A percentile compares a stretch with the other conserved stretches of the same genome.
Evolutionary conservation across 2,329 filamentous ascomycete species (phyloP).

Genomic region (Ceratocystis harringtonii): DNA sequence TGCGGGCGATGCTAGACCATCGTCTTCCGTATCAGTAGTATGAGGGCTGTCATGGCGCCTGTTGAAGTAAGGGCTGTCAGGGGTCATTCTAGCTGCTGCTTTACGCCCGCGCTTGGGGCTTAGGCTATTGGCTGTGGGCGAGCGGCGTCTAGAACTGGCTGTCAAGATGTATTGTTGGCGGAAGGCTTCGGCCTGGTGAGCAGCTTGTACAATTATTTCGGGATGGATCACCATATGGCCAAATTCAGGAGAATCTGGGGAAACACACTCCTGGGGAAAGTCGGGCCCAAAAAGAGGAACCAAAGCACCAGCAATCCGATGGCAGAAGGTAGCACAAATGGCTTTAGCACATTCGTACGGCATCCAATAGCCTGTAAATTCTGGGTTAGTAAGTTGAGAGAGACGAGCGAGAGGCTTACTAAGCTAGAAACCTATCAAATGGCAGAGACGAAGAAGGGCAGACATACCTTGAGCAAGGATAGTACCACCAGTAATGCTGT

Average conservation of each 20-base stretch:
- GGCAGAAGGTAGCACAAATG: constrained; percentile 80
- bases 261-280: constrained; percentile 60
- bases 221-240: constrained; percentile 51
- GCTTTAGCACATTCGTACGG: constrained; percentile 75
- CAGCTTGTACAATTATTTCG: constrained; percentile 38
- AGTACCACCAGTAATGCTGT: constrained; percentile 88
- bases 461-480: constrained; percentile 71
- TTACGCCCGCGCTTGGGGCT: constrained; percentile 6
- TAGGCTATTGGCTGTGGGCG: constrained; percentile 5
- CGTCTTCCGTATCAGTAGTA: constrained; percentile 29
- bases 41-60: constrained; percentile 25
- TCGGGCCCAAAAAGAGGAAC: constrained; percentile 79
- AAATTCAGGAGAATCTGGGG: constrained; percentile 47
- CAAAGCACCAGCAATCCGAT: constrained; percentile 65
- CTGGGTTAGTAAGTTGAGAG: constrained; percentile 10
- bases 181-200: constrained; percentile 33
- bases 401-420: constrained; percentile 3
- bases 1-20: constrained; percentile 20
- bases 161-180: constrained; percentile 24
- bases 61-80: constrained; percentile 7
- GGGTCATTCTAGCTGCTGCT: neutral
- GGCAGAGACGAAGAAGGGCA: neutral
- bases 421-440: constrained; percentile 16
- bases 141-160: constrained; percentile 1
- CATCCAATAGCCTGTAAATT: constrained; percentile 75